Evolutionary conservation across 2,329 filamentous ascomycete species (phyloP).

Genomic region (Penicillium janthinellum): DNA sequence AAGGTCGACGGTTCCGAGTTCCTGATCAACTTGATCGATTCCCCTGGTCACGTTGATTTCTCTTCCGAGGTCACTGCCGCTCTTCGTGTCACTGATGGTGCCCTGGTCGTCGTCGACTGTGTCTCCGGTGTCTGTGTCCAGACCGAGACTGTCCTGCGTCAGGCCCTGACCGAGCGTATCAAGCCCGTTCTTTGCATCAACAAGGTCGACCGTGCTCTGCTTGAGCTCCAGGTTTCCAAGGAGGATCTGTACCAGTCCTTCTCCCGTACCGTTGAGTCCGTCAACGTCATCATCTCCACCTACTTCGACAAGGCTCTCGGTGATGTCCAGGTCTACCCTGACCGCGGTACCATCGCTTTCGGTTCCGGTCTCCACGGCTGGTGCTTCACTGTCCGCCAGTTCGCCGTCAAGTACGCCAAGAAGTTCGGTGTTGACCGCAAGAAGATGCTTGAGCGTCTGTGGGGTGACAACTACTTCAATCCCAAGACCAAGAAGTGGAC

Average conservation of each 20-base stretch:
- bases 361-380: constrained; percentile 99
- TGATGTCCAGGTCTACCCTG: constrained; percentile 98
- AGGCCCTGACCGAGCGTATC: constrained; percentile 99
- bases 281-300: constrained; percentile 99
- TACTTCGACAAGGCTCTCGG: constrained; percentile 96
- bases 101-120: constrained; percentile 98
- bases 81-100: constrained; percentile 99
- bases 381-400: constrained; percentile 99
- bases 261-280: constrained; percentile 98
- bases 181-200: constrained; percentile 99
- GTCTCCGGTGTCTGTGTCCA: constrained; percentile 99
- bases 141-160: constrained; percentile 98
- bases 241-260: constrained; percentile 99
- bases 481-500: constrained; percentile 99
- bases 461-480: constrained; percentile 99
- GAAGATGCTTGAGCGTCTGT: constrained; percentile 99
- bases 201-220: constrained; percentile 99
- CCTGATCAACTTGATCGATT: constrained; percentile 99
- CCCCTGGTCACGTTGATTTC: constrained; percentile 99
- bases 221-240: constrained; percentile 97
- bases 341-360: constrained; percentile 97
- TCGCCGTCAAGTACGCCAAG: constrained; percentile 94
- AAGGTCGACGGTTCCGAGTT: constrained; percentile 92
- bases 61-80: constrained; percentile 99
- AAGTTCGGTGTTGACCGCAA: constrained; percentile 99